Base-by-base conservation (phyloP, 306 rosid species). In the Astragalus glycyphyllos region DNA sequence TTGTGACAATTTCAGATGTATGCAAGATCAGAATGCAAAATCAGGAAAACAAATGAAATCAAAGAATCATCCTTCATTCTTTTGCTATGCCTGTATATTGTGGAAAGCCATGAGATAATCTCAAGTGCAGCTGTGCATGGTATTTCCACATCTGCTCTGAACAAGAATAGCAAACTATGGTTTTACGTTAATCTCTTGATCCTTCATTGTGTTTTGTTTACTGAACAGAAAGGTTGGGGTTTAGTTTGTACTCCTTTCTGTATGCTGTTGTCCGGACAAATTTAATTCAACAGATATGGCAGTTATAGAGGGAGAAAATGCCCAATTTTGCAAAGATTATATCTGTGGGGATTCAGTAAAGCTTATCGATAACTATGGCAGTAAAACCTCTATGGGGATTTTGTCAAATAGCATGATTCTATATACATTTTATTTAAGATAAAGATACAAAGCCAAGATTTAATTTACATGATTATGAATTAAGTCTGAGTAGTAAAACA, bases 1-100 rank as follows among this genome's bases (percentile, higher is more conserved):
- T 61, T 58, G 64, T 32, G 6, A 13, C 2, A 20, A 70, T 58
- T 76, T 55, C 87, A 84, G 87, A 55, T 61, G 48, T 12, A 68
- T 48, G 56, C 79, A 16, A 65, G 58, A 51, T 63, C 12, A 44
- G 60, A 32, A 58, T 41, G 77, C 70, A 51, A 47, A 65, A 53
- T 65, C 40, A 37, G 34, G 64, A 29, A 14, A 58, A 57, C 23
- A 31, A 16, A 31, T 31, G 32, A 48, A 66, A 53, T 66, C 40
- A 72, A 7, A 9, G 13, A 72, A 60, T 16, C 40, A 69, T 34
- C 69, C 26, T 56, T 55, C 13, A 13, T 59, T 53, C 60, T 72
- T 45, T 71, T 73, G 62, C 55, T 35, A 57, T 37, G 69, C 41
- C 76, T 32, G 5, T 62, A 48, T 60, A 9, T 20, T 63, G 41